phyloP scores from a whole-genome alignment of 2,329 filamentous ascomycete species.

The Stenocarpella maydis region DNA sequence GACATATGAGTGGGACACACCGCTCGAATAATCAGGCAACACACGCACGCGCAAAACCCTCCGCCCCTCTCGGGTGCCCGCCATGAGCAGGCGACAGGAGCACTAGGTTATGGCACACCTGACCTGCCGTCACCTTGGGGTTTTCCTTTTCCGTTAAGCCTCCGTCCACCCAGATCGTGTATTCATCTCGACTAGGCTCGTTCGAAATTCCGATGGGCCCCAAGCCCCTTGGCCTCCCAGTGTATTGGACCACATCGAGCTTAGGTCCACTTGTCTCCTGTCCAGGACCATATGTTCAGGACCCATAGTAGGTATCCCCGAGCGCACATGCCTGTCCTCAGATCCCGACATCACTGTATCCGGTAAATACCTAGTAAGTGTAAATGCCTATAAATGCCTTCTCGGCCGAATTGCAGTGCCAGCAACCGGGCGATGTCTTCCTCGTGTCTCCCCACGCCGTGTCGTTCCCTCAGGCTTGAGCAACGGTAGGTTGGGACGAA shows the following conservation, averaged over 20 bases:
- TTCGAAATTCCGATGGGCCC: constrained; percentile 20
- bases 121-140: constrained; percentile 1
- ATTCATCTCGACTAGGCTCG: constrained; percentile 6
- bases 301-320: neutral
- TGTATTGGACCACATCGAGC: neutral
- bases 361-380: constrained; percentile 5
- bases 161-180: constrained; percentile 5
- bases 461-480: neutral
- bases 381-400: constrained; percentile 28
- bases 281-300: constrained; percentile 2
- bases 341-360: constrained; percentile 15
- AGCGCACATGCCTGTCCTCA: neutral
- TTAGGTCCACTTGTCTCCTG: constrained; percentile 8
- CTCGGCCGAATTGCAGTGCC: constrained; percentile 25
- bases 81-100: neutral
- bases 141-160: constrained; percentile 13
- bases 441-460: neutral
- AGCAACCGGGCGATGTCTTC: constrained; percentile 5
- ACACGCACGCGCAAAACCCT: neutral
- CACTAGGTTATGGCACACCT: constrained; percentile 17
- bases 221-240: constrained; percentile 16
- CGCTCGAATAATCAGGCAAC: neutral
- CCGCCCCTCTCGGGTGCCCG: constrained; percentile 1
- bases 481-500: constrained; percentile 18
- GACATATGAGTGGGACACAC: neutral